These are phyloP conservation scores for Botrytis galanthina DNA, from an alignment of 2,329 filamentous ascomycete species.

Conservation along the genomic window DNA sequence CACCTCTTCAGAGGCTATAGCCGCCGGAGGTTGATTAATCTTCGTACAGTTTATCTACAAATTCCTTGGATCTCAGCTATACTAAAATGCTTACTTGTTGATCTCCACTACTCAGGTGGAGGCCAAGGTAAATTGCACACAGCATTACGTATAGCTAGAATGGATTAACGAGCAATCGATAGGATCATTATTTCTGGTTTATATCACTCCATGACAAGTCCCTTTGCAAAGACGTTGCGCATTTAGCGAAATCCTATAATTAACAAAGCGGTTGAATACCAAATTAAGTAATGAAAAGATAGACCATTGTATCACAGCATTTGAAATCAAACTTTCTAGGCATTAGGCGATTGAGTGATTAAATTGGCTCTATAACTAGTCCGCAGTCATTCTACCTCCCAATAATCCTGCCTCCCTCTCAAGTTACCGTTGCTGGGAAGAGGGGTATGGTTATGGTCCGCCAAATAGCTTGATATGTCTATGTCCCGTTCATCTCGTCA, in stretches of 20 bases:
- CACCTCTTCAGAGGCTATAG: accelerated
- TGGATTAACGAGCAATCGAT: accelerated
- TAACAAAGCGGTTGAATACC: accelerated
- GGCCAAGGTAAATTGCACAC: background rate
- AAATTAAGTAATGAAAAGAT: background rate
- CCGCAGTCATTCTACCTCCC: accelerated
- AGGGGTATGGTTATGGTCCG: background rate
- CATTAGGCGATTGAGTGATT: background rate
- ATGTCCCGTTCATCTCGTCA: accelerated
- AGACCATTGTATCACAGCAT: background rate
- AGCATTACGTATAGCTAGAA: accelerated
- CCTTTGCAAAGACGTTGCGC: background rate
- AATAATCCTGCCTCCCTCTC: background rate
- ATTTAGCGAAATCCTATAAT: background rate
- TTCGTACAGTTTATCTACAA: too few species aligned
- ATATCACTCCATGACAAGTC: background rate
- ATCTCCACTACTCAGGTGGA: too few species aligned
- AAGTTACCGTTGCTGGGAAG: background rate
- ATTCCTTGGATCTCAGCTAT: too few species aligned
- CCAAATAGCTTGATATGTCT: too few species aligned
- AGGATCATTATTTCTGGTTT: background rate
- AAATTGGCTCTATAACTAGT: background rate
- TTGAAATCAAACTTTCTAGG: background rate
- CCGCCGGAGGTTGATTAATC: accelerated
- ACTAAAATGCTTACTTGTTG: too few species aligned